Percentiles rank a stretch among this genome's conserved stretches.
Conservation (phyloP, 495 filamentous ascomycete genomes). For the Neurospora tetraspora region DNA sequence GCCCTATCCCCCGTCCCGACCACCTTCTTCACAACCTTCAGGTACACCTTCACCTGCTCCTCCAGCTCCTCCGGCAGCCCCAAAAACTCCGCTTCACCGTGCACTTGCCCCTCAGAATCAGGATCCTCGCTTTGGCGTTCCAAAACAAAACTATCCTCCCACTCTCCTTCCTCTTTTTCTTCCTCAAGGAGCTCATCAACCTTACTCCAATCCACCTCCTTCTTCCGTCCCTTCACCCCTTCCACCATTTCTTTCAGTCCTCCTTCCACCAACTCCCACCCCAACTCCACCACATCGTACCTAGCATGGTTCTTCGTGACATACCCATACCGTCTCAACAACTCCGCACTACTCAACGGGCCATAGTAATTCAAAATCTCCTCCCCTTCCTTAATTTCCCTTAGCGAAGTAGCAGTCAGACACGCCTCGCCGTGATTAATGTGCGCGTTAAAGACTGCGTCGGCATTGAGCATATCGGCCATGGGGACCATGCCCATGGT, state of each 20-base stretch:
- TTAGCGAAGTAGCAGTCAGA: constrained; percentile 57
- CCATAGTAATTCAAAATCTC: constrained; percentile 92
- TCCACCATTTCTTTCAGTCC: constrained; percentile 18
- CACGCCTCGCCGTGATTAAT: constrained; percentile 58
- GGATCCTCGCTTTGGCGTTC: constrained; percentile 33
- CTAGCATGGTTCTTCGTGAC: constrained; percentile 63
- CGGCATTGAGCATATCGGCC: constrained; percentile 87
- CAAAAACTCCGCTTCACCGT: constrained; percentile 18
- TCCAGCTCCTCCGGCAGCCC: constrained; percentile 27
- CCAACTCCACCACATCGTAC: constrained; percentile 77
- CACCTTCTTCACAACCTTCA: constrained; percentile 34
- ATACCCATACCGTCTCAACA: constrained; percentile 84
- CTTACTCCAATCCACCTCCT: constrained; percentile 33
- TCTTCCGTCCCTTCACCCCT: constrained; percentile 24
- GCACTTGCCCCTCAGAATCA: constrained; percentile 23
- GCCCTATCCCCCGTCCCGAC: constrained; percentile 6
- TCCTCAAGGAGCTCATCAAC: constrained; percentile 12
- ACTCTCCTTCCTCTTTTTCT: constrained; percentile 21
- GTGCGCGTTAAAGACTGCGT: constrained; percentile 72
- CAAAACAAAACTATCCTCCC: constrained; percentile 35
- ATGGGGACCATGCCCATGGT: constrained; percentile 84
- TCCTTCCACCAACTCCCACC: constrained; percentile 42
- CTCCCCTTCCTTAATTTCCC: constrained; percentile 55
- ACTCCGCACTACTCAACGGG: constrained; percentile 66
- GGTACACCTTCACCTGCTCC: constrained; percentile 27